Conservation (phyloP, 1,284 basidiomycete species). For the Ustilago bromivora region DNA sequence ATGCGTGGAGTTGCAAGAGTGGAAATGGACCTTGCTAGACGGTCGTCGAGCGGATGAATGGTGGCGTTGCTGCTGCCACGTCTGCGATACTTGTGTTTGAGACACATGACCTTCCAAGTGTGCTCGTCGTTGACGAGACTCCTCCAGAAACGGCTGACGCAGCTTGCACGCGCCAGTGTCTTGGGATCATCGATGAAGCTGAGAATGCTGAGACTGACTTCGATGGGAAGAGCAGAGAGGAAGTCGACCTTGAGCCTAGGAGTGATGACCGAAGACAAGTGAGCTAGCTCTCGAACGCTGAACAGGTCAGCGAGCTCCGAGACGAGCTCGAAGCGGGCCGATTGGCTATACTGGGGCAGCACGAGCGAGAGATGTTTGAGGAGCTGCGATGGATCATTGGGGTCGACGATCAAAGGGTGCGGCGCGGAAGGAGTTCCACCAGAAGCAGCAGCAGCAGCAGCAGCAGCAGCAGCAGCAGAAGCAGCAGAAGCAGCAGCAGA, state of each 20-base stretch:
- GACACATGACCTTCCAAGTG: conserved; percentile 86
- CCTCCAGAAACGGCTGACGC: conserved; percentile 84
- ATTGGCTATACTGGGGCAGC: conserved; percentile 48
- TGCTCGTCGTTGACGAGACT: conserved; percentile 83
- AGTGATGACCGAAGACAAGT: conserved; percentile 79
- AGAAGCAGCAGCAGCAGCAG: conserved; percentile 22
- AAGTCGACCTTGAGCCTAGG: conserved; percentile 90
- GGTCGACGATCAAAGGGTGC: conserved; percentile 28
- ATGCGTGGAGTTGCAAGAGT: conserved; percentile 16
- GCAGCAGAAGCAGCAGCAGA: conserved; percentile 23
- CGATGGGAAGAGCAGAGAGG: conserved; percentile 82
- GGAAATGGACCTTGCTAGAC: conserved; percentile 35
- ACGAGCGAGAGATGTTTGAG: conserved; percentile 50
- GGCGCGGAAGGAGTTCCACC: conserved; percentile 19
- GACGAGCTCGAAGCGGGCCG: conserved; percentile 56
- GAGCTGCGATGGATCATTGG: conserved; percentile 45
- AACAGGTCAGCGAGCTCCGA: conserved; percentile 59
- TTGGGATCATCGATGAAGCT: conserved; percentile 84
- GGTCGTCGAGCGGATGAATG: conserved; percentile 34
- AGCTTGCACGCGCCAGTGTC: conserved; percentile 79
- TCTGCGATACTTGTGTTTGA: conserved; percentile 62
- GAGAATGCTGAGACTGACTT: conserved; percentile 85
- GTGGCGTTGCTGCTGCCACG: conserved; percentile 41
- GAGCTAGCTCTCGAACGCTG: conserved; percentile 81
- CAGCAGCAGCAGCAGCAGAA: conserved; percentile 34